Conservation (phyloP, 2,329 filamentous ascomycete genomes). For the Arthrobotrys musiformis region DNA sequence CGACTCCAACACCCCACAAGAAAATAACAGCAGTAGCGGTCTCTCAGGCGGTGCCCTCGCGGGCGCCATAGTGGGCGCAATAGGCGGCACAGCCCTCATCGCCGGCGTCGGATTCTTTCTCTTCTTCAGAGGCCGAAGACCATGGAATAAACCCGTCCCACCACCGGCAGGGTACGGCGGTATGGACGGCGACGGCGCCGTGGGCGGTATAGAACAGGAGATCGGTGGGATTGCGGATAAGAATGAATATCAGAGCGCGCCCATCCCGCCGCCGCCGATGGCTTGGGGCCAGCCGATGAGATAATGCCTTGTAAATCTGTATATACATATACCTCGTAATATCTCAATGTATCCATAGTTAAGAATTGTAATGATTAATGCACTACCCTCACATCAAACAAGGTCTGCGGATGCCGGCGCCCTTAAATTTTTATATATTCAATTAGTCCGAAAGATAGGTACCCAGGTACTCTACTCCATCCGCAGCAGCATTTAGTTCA, state of each 20-base stretch:
- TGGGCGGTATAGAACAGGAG: constrained; percentile 36
- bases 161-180: constrained; percentile 35
- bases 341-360: no score
- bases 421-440: no score
- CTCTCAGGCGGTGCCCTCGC: constrained; percentile 30
- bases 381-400: no score
- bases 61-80: constrained; percentile 21
- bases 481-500: no score
- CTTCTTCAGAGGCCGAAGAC: constrained; percentile 6
- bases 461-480: no score
- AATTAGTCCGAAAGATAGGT: no score
- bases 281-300: constrained; percentile 13
- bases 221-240: constrained; percentile 34
- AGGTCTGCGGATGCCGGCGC: no score
- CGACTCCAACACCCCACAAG: neutral
- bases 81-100: constrained; percentile 27
- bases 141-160: neutral
- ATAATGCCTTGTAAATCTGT: neutral
- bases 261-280: constrained; percentile 31
- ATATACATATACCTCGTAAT: neutral
- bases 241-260: neutral
- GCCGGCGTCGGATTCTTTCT: constrained; percentile 7
- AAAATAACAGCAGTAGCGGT: neutral
- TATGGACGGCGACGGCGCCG: constrained; percentile 16
- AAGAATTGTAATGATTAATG: no score